phyloP scores from a whole-genome alignment of 805 yeast species.

The Metschnikowia similis region DNA sequence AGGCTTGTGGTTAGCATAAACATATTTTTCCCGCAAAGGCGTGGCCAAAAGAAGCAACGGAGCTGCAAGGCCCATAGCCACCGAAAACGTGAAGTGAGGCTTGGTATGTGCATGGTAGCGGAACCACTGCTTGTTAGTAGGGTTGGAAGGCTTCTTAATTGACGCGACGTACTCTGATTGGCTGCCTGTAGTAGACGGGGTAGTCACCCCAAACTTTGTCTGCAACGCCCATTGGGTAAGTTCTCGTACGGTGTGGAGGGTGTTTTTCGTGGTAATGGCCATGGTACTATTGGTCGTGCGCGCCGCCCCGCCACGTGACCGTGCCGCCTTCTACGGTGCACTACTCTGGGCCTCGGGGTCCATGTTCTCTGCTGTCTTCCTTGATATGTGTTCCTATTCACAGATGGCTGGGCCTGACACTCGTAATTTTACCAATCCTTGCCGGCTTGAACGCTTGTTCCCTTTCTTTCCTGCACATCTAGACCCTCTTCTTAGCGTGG shows the following conservation, averaged over 20 bases:
- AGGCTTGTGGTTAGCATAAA: constrained; percentile 61
- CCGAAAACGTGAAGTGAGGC: constrained; percentile 69
- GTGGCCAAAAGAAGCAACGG: constrained; percentile 61
- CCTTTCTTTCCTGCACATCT: no score
- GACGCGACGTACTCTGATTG: constrained; percentile 51
- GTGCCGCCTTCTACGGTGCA: no score
- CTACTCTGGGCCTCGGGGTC: background rate
- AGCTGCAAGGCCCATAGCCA: constrained; percentile 60
- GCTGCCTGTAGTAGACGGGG: constrained; percentile 59
- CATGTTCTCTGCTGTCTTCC: background rate
- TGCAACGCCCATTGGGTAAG: constrained; percentile 20
- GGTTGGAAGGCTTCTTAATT: background rate
- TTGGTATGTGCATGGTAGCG: constrained; percentile 73
- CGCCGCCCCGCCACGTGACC: background rate
- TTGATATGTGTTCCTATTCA: no score
- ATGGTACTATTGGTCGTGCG: constrained; percentile 4
- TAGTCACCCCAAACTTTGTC: constrained; percentile 45
- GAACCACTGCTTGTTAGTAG: constrained; percentile 46
- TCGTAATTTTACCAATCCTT: background rate
- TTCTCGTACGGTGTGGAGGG: background rate
- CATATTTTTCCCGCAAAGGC: constrained; percentile 65
- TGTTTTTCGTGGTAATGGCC: background rate
- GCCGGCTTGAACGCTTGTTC: no score
- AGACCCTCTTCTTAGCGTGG: constrained; percentile 16
- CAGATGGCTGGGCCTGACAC: background rate